Evolutionary conservation across 139 green algal species (phyloP).

Genomic region (Picochlorum sp.): DNA sequence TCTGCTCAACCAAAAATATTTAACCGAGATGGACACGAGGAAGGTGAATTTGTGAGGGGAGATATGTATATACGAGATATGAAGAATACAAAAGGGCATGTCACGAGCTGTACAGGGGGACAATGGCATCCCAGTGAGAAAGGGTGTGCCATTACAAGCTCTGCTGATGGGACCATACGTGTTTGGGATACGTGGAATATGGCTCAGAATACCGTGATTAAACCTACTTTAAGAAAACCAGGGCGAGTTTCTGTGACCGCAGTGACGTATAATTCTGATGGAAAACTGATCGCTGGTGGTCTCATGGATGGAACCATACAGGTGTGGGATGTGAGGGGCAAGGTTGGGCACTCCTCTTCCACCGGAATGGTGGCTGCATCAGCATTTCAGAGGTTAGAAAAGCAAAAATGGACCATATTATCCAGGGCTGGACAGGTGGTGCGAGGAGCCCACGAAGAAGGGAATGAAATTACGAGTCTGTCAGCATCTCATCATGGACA

Average conservation of each 20-base stretch:
- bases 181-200: slow-evolving; percentile 77
- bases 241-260: slow-evolving; percentile 69
- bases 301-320: slow-evolving; percentile 86
- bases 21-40: slow-evolving; percentile 69
- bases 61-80: slow-evolving; percentile 96
- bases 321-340: slow-evolving; percentile 69
- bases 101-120: slow-evolving; percentile 62
- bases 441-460: slow-evolving; percentile 37
- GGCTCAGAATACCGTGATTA: slow-evolving; percentile 82
- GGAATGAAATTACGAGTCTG: slow-evolving; percentile 68
- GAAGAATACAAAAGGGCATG: slow-evolving; percentile 90
- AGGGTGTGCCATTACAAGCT: slow-evolving; percentile 67
- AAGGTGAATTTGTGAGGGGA: slow-evolving; percentile 67
- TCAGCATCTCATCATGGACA: slow-evolving; percentile 59
- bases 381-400: slow-evolving; percentile 55
- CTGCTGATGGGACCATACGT: slow-evolving; percentile 82
- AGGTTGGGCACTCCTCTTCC: slow-evolving; percentile 68
- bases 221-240: slow-evolving; percentile 57
- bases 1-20: slow-evolving; percentile 59
- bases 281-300: slow-evolving; percentile 67
- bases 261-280: slow-evolving; percentile 61
- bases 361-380: slow-evolving; percentile 55
- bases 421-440: slow-evolving; percentile 40
- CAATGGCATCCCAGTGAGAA: slow-evolving; percentile 82
- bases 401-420: slow-evolving; percentile 72